phyloP scores from a whole-genome alignment of 805 yeast species.

The Saccharomycopsis sp. region DNA sequence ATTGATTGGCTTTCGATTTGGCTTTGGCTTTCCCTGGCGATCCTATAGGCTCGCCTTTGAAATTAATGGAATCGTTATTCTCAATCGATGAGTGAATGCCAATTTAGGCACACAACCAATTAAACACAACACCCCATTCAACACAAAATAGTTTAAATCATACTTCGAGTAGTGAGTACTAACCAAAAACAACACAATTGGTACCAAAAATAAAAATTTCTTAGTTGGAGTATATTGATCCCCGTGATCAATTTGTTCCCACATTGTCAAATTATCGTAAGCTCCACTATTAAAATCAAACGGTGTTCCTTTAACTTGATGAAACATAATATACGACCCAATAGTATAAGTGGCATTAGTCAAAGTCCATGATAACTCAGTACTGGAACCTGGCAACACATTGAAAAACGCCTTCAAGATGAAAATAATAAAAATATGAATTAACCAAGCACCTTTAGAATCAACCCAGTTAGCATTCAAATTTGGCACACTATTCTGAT shows the following conservation, averaged over 20 bases:
- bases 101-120: constrained; percentile 88
- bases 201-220: constrained; percentile 88
- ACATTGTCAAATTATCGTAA: constrained; percentile 91
- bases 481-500: constrained; percentile 82
- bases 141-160: constrained; percentile 68
- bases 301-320: constrained; percentile 93
- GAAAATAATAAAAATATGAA: constrained; percentile 77
- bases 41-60: too few species aligned
- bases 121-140: constrained; percentile 75
- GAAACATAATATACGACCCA: constrained; percentile 94
- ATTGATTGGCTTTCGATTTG: too few species aligned
- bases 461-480: constrained; percentile 96
- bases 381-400: constrained; percentile 70
- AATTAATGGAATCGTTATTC: constrained; percentile 49
- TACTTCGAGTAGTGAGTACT: constrained; percentile 88
- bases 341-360: constrained; percentile 85
- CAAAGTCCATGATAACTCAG: constrained; percentile 87
- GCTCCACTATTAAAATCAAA: constrained; percentile 97
- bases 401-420: constrained; percentile 72
- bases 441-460: constrained; percentile 92
- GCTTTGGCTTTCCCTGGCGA: too few species aligned
- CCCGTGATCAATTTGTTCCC: constrained; percentile 94
- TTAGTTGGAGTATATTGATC: constrained; percentile 96
- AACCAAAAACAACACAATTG: constrained; percentile 75
- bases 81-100: constrained; percentile 72